Evolutionary conservation across 23 red algal species (phyloP).

Genomic region (Gracilariopsis chorda): DNA sequence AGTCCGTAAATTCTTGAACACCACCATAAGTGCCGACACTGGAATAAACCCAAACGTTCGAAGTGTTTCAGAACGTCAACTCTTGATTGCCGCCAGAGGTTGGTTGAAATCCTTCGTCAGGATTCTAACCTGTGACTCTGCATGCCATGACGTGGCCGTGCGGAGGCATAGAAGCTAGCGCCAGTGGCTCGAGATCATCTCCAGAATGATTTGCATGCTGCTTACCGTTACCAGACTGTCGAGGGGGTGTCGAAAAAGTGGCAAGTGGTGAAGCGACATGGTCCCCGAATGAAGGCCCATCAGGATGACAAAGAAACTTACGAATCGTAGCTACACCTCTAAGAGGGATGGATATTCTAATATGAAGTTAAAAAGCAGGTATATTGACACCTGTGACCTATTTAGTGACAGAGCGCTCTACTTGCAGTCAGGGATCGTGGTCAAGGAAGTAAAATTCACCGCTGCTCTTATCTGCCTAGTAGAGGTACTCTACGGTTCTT

Average conservation of each 20-base stretch:
- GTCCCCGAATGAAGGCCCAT: too few species aligned
- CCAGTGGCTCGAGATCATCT: too few species aligned
- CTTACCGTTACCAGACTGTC: too few species aligned
- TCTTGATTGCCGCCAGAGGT: conserved; percentile 84
- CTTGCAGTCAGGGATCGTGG: conserved; percentile 85
- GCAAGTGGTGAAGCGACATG: not conserved
- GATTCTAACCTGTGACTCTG: conserved; percentile 92
- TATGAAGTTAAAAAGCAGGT: conserved; percentile 81
- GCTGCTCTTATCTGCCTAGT: conserved; percentile 45
- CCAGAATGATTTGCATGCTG: too few species aligned
- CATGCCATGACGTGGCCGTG: conserved; percentile 88
- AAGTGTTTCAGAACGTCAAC: conserved; percentile 86
- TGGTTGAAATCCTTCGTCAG: conserved; percentile 89
- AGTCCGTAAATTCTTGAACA: conserved; percentile 90
- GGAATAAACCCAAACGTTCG: conserved; percentile 97
- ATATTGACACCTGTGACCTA: conserved; percentile 89
- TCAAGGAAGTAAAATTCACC: conserved; percentile 92
- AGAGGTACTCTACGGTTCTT: conserved; percentile 91
- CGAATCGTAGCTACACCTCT: conserved; percentile 45
- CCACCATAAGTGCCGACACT: conserved; percentile 71
- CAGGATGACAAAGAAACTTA: conserved; percentile 34
- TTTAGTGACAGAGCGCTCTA: conserved; percentile 96
- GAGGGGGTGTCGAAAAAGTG: too few species aligned
- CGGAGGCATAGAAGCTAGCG: conserved; percentile 25
- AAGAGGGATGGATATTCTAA: conserved; percentile 90